Conservation (phyloP, 1,284 basidiomycete species). For the Microbotryomycetes sp. region DNA sequence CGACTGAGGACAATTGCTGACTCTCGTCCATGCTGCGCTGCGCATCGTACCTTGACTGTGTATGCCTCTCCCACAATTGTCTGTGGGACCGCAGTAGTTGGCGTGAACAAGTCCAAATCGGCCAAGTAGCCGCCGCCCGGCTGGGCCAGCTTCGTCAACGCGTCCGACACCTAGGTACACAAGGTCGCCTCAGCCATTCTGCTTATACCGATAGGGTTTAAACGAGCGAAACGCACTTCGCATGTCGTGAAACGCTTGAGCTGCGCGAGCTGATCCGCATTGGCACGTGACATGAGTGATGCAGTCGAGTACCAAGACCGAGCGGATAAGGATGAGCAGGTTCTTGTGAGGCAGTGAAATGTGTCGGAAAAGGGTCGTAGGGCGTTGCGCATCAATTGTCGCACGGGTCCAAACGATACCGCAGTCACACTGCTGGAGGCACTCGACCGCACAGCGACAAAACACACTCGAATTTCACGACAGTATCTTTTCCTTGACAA, state of each 20-base stretch:
- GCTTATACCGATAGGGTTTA: not conserved
- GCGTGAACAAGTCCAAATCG: constrained; percentile 57
- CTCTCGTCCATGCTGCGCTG: too few relatives aligned
- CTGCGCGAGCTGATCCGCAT: not conserved
- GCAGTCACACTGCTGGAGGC: too few relatives aligned
- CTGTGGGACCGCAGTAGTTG: constrained; percentile 33
- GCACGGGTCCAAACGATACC: too few relatives aligned
- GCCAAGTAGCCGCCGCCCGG: constrained; percentile 72
- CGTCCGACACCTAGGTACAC: constrained; percentile 66
- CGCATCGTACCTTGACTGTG: constrained; percentile 62
- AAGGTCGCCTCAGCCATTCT: not conserved
- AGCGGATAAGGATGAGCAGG: too few relatives aligned
- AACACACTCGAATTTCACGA: too few relatives aligned
- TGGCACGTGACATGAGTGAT: not conserved
- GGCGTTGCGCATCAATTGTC: too few relatives aligned
- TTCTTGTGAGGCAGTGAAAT: too few relatives aligned
- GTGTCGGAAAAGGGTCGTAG: too few relatives aligned
- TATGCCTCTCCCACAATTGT: constrained; percentile 69
- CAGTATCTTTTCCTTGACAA: too few relatives aligned
- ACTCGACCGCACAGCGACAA: too few relatives aligned
- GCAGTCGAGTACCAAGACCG: too few relatives aligned
- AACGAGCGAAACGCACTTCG: constrained; percentile 13
- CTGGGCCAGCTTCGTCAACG: constrained; percentile 72
- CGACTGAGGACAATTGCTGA: too few relatives aligned
- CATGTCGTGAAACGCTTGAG: constrained; percentile 18